These are phyloP conservation scores for Cenchrus purpureus DNA, from an alignment of 176 grass and related monocot species.

Conservation along the genomic window DNA sequence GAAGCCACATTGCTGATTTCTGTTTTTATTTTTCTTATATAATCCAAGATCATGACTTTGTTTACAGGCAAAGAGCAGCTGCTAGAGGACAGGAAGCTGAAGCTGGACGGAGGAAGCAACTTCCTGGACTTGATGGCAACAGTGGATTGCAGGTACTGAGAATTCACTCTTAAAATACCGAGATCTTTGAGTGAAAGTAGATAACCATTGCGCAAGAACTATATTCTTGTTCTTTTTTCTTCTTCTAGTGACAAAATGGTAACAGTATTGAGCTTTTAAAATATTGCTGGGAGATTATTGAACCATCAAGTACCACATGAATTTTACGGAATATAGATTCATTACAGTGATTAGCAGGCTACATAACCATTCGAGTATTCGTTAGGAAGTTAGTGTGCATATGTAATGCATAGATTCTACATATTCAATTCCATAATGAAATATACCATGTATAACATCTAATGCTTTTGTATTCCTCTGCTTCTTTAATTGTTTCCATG, in stretches of 20 bases:
- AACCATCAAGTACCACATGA: slow-evolving; percentile 2
- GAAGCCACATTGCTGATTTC: slow-evolving; percentile 14
- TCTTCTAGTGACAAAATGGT: slow-evolving; percentile 12
- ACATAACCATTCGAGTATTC: neutral
- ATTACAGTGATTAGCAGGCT: slow-evolving; percentile 8
- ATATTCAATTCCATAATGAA: neutral
- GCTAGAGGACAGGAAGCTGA: slow-evolving; percentile 78
- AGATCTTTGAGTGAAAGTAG: slow-evolving; percentile 10
- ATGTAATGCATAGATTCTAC: neutral
- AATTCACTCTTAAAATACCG: slow-evolving; percentile 35
- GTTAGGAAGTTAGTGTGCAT: neutral
- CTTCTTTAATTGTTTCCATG: slow-evolving; percentile 38
- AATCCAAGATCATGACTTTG: neutral
- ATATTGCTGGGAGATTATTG: slow-evolving; percentile 14
- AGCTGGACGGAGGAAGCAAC: slow-evolving; percentile 71
- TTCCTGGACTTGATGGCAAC: slow-evolving; percentile 65
- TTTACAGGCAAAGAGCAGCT: slow-evolving; percentile 81
- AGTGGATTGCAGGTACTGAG: slow-evolving; percentile 70
- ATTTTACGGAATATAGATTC: slow-evolving; percentile 15
- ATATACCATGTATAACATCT: slow-evolving; percentile 1
- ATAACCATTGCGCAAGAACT: slow-evolving; percentile 6
- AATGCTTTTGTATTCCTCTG: neutral
- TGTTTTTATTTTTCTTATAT: slow-evolving; percentile 15
- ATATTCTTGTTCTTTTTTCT: slow-evolving; percentile 17
- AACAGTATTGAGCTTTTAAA: slow-evolving; percentile 14